Base-by-base conservation (phyloP, 108 stramenopile species). In the Nitzschia putrida region DNA sequence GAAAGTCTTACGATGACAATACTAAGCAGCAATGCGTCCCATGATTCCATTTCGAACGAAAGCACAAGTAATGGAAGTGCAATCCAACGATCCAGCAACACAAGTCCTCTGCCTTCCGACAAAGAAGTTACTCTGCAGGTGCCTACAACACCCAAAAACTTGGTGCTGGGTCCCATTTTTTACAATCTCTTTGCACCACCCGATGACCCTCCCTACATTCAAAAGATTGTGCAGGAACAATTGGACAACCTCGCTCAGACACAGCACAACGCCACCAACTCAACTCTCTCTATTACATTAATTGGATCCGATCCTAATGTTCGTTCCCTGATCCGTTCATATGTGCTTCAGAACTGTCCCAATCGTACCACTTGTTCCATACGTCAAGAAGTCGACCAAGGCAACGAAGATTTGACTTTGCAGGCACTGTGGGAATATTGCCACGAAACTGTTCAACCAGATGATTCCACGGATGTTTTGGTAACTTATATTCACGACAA, bases 401-500 rank as follows among this genome's bases (percentile, higher is more conserved):
- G 67, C 5, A 21, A 68, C 57, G 69, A 70, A 53, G 24, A 40
- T 23, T 6, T 60, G 7, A 70, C 69, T 21, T 37, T 70, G 7
- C 69, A 70, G 34, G 37, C 61, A 7, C 45, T 70, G 6, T 70
- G 69, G 69, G 69, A 70, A 20, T 70, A 60, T 40, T 70, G 69
- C 44, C 44, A 60, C 34, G 8, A 49, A 23, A 7, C 10, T 21
- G 24, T 7, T 53, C 40, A 7, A 43, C 12, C 40, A 26, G 11
- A 21, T 20, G 25, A 16, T 53, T 21, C 14, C 7, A 13, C 13
- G 8, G 67, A 68, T 44, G 21, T 22, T 11, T 8, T 70, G 3
- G 71, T 72, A 11, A 54, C 71, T 29, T 72, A 72, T 43, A 63
- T 72, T 55, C 71, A 72, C 24, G 61, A 72, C 71, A 72, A 72